Evolutionary conservation across 306 rosid genomes (phyloP).

Genomic region (Argentina anserina): DNA sequence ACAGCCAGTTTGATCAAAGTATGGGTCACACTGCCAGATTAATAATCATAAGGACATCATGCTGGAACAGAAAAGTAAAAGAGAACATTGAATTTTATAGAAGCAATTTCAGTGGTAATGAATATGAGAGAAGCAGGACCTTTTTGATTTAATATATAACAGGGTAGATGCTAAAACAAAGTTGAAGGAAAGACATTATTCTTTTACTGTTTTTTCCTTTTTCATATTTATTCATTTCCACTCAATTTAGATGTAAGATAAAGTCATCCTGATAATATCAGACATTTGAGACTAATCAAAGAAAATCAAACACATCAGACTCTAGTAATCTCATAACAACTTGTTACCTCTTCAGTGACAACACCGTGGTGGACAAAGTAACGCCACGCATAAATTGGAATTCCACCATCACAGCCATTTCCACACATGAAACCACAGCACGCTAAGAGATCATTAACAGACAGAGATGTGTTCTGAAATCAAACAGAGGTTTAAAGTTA

Average conservation of each 20-base stretch:
- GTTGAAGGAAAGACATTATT: neutral
- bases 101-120: neutral
- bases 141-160: neutral
- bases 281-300: neutral
- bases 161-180: neutral
- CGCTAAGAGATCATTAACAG: conserved; percentile 82
- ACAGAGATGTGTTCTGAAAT: conserved; percentile 76
- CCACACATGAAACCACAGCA: conserved; percentile 97
- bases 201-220: neutral
- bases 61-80: conserved; percentile 16
- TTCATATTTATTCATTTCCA: neutral
- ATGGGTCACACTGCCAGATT: conserved; percentile 81
- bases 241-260: neutral
- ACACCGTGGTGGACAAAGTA: conserved; percentile 78
- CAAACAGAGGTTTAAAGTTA: conserved; percentile 22
- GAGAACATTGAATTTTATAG: conserved; percentile 13
- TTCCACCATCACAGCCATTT: conserved; percentile 83
- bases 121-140: neutral
- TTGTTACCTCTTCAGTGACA: conserved; percentile 84
- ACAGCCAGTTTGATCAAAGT: conserved; percentile 82
- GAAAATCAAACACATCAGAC: neutral
- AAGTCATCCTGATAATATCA: neutral
- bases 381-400: conserved; percentile 74
- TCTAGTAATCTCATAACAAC: neutral
- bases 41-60: conserved; percentile 2